Percentiles rank a stretch among this genome's conserved stretches.
These are phyloP conservation scores for Dunaliella sp. DNA, from an alignment of 139 green algal species.

Conservation along the genomic window DNA sequence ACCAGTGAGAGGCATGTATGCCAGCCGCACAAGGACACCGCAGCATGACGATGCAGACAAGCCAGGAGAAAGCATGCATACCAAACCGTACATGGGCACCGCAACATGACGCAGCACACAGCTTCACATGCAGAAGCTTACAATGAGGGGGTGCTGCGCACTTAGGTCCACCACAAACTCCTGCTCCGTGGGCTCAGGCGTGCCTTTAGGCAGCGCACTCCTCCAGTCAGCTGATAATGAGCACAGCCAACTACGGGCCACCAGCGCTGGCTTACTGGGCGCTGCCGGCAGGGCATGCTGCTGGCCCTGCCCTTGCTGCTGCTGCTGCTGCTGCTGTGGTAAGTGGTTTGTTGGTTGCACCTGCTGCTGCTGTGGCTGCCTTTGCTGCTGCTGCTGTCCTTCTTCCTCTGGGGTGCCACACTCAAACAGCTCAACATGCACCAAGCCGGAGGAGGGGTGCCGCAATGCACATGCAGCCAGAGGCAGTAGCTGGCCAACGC, in stretches of 20 bases:
- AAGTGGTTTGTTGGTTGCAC: too few species aligned
- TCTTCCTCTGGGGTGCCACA: neutral
- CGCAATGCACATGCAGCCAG: neutral
- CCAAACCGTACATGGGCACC: too few species aligned
- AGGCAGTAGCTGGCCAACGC: neutral
- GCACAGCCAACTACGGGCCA: neutral
- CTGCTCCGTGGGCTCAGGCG: neutral
- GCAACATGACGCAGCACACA: too few species aligned
- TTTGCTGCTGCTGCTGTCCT: neutral
- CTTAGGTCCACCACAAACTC: constrained; percentile 9
- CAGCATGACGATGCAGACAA: too few species aligned
- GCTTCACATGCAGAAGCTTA: too few species aligned
- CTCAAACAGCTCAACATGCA: neutral
- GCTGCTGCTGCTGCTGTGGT: neutral
- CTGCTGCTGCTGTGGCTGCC: neutral
- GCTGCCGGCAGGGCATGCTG: neutral
- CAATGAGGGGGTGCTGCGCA: neutral
- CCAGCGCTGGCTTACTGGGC: neutral
- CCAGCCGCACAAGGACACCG: too few species aligned
- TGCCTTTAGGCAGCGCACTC: neutral
- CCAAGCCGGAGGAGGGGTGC: neutral
- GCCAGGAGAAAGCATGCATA: too few species aligned
- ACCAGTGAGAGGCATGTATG: too few species aligned
- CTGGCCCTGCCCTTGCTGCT: neutral
- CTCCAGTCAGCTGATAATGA: constrained; percentile 1